Evolutionary conservation across 2,329 filamentous ascomycete genomes (phyloP).

Genomic region (Alternaria brassicicola): DNA sequence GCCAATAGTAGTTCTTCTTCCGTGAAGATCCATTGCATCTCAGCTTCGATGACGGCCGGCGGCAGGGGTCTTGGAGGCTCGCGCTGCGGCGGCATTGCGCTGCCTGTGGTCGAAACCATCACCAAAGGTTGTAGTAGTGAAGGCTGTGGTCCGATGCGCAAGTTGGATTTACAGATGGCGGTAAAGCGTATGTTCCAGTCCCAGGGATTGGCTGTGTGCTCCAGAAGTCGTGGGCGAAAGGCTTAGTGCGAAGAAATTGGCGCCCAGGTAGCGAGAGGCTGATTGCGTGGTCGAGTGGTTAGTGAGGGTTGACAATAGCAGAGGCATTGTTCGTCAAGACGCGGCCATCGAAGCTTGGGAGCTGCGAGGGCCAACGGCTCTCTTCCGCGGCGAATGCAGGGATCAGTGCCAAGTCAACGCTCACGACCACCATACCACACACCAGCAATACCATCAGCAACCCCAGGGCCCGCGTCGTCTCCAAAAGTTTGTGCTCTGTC

Average conservation of each 20-base stretch:
- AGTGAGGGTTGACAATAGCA: not conserved
- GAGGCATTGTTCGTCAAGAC: slow-evolving; percentile 9
- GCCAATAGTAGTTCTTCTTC: slow-evolving; percentile 80
- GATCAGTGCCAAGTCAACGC: slow-evolving; percentile 14
- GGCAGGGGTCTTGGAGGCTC: slow-evolving; percentile 47
- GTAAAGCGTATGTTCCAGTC: not conserved
- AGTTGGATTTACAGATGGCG: not conserved
- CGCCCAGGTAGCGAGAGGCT: not conserved
- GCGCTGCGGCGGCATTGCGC: slow-evolving; percentile 28
- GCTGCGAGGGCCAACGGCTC: slow-evolving; percentile 17
- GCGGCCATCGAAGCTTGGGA: slow-evolving; percentile 13
- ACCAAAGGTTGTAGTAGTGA: slow-evolving; percentile 3
- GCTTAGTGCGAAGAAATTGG: not conserved
- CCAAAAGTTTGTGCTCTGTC: slow-evolving; percentile 1
- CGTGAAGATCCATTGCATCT: slow-evolving; percentile 87
- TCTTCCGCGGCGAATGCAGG: slow-evolving; percentile 26
- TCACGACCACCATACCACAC: not conserved
- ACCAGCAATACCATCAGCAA: not conserved
- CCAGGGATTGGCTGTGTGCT: not conserved
- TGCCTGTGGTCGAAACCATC: slow-evolving; percentile 41
- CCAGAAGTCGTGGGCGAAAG: not conserved
- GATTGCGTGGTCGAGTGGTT: not conserved
- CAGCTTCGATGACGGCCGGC: slow-evolving; percentile 59
- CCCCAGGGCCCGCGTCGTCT: not conserved
- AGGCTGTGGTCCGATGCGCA: not conserved